Evolutionary conservation across 768 basidiomycete species (phyloP).

Genomic region (Thelephora aurantiotincta): DNA sequence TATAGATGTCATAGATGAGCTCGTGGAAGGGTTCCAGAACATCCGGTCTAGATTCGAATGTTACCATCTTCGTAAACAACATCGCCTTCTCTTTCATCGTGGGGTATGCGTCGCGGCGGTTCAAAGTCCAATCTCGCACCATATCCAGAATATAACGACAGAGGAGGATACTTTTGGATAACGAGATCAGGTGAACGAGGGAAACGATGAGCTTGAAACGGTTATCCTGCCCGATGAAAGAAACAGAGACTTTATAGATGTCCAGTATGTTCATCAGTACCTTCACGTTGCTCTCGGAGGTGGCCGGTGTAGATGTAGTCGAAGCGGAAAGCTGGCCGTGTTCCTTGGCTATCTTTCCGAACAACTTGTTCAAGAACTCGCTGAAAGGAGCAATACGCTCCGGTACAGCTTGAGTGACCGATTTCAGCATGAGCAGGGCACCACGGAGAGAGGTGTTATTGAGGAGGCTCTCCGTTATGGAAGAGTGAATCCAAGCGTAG

Average conservation of each 20-base stretch:
- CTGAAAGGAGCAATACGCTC: conserved; percentile 77
- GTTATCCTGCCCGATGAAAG: conserved; percentile 65
- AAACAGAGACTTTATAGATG: conserved; percentile 70
- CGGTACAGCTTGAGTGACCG: conserved; percentile 66
- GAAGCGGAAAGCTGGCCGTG: conserved; percentile 48
- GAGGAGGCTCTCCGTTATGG: conserved; percentile 69
- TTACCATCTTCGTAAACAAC: conserved; percentile 76
- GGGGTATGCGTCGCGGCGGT: conserved; percentile 73
- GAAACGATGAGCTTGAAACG: conserved; percentile 67
- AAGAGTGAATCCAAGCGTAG: conserved; percentile 57
- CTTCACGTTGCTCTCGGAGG: conserved; percentile 26
- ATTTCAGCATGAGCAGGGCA: conserved; percentile 75
- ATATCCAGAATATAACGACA: conserved; percentile 81
- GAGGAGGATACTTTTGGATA: conserved; percentile 67
- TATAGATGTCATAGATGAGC: conserved; percentile 90
- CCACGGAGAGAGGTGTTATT: conserved; percentile 46
- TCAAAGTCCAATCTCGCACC: conserved; percentile 80
- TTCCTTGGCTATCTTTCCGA: conserved; percentile 79
- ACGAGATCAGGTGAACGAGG: conserved; percentile 73
- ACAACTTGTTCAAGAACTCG: conserved; percentile 62
- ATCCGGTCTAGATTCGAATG: conserved; percentile 69
- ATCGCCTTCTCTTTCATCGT: conserved; percentile 93
- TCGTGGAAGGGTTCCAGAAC: conserved; percentile 72
- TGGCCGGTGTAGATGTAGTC: conserved; percentile 9
- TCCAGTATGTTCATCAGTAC: conserved; percentile 71